Evolutionary conservation across 2,329 filamentous ascomycete genomes (phyloP).

Genomic region (Aspergillus persii): DNA sequence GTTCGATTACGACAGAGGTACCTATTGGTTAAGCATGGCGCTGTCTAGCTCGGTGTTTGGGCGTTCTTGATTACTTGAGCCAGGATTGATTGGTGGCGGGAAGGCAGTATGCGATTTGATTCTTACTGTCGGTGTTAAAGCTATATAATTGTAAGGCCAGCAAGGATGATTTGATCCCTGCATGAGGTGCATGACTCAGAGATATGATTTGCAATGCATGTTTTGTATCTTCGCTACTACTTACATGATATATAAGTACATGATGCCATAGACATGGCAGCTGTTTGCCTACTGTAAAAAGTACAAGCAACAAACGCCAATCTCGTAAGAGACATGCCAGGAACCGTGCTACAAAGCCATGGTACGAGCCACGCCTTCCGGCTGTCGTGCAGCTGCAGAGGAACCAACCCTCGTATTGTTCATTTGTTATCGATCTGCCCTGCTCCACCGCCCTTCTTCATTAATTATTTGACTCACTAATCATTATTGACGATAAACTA

Average conservation of each 20-base stretch:
- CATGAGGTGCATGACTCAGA: neutral
- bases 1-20: neutral
- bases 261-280: neutral
- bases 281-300: neutral
- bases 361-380: neutral
- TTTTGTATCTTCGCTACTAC: neutral
- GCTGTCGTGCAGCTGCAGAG: neutral
- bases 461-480: no score
- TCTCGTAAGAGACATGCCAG: neutral
- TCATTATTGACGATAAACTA: no score
- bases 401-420: neutral
- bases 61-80: neutral
- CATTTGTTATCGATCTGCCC: conserved; percentile 9
- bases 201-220: neutral
- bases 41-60: conserved; percentile 4
- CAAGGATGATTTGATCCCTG: neutral
- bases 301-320: neutral
- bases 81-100: neutral
- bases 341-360: neutral
- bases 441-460: conserved; percentile 6
- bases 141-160: neutral
- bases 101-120: neutral
- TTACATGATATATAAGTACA: neutral
- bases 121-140: neutral
- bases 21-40: neutral